Percentiles rank a stretch among this genome's conserved stretches.
Evolutionary conservation across 768 basidiomycete genomes (phyloP).

Genomic region (Gymnopilus dilepis): DNA sequence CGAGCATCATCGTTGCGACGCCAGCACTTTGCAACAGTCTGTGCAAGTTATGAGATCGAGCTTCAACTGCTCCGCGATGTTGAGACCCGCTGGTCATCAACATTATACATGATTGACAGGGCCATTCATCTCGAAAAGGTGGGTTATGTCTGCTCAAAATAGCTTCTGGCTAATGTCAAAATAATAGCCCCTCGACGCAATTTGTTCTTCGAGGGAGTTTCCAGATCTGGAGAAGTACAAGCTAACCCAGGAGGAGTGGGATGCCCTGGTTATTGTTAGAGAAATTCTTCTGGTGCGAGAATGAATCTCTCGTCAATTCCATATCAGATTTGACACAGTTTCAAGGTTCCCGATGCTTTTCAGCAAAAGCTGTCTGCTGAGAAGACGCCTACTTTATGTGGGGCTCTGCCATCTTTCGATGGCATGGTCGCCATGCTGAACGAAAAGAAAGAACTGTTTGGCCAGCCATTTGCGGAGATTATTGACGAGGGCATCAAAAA

Average conservation of each 20-base stretch:
- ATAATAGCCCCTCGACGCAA: conserved; percentile 31
- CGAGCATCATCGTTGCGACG: conserved; percentile 28
- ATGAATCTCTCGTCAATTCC: neutral
- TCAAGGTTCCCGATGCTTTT: conserved; percentile 34
- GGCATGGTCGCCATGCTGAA: conserved; percentile 28
- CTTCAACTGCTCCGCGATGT: conserved; percentile 33
- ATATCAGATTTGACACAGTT: conserved; percentile 3
- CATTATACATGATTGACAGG: conserved; percentile 36
- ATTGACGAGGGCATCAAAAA: conserved; percentile 32
- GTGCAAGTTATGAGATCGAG: neutral
- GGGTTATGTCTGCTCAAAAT: conserved; percentile 5
- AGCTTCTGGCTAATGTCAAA: neutral
- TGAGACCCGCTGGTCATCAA: conserved; percentile 37
- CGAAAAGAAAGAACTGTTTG: conserved; percentile 10
- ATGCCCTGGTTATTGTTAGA: conserved; percentile 21
- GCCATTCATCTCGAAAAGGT: conserved; percentile 32
- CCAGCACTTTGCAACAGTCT: conserved; percentile 8
- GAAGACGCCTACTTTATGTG: conserved; percentile 31
- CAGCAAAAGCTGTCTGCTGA: conserved; percentile 35
- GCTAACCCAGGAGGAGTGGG: conserved; percentile 30
- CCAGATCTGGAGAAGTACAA: conserved; percentile 29
- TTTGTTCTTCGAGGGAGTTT: conserved; percentile 27
- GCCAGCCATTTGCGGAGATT: conserved; percentile 14
- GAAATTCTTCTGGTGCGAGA: conserved; percentile 27
- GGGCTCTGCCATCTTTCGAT: conserved; percentile 32